Conservation (phyloP, 306 rosid species). For the Psophocarpus tetragonolobus region DNA sequence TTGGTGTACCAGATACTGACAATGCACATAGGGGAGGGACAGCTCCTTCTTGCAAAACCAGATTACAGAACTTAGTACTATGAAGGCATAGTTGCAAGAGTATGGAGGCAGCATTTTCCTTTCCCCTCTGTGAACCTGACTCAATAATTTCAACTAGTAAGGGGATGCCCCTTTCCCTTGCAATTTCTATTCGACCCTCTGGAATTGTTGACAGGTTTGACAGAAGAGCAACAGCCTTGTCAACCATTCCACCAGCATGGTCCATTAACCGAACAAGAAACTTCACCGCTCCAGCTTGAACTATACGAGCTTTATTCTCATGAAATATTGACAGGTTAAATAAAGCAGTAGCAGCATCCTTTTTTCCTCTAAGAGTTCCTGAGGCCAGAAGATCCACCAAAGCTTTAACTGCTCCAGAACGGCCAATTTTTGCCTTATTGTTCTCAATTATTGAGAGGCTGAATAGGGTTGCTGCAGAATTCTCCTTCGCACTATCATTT, state of each 20-base stretch:
- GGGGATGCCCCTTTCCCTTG: slow-evolving; percentile 79
- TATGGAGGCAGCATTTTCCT: slow-evolving; percentile 85
- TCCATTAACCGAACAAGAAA: slow-evolving; percentile 74
- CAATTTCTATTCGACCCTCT: slow-evolving; percentile 78
- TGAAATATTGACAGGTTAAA: slow-evolving; percentile 91
- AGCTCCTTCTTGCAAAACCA: slow-evolving; percentile 99
- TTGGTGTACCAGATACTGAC: slow-evolving; percentile 86
- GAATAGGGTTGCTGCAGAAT: slow-evolving; percentile 91
- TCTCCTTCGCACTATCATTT: slow-evolving; percentile 81
- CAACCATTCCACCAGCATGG: slow-evolving; percentile 79
- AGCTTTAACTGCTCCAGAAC: slow-evolving; percentile 86
- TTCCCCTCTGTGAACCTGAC: slow-evolving; percentile 87
- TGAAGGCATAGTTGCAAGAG: slow-evolving; percentile 91
- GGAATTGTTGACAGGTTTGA: slow-evolving; percentile 84
- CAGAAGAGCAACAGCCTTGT: slow-evolving; percentile 87
- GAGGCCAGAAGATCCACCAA: slow-evolving; percentile 86
- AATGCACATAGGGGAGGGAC: slow-evolving; percentile 93
- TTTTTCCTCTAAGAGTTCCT: slow-evolving; percentile 92
- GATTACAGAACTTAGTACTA: slow-evolving; percentile 74
- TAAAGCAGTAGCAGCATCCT: slow-evolving; percentile 95
- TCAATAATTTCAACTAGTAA: slow-evolving; percentile 87
- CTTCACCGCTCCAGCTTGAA: slow-evolving; percentile 92
- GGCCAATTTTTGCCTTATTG: slow-evolving; percentile 87
- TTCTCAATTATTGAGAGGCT: slow-evolving; percentile 89
- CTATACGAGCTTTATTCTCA: slow-evolving; percentile 91